These are phyloP conservation scores for Trichosanthes truncata DNA, from an alignment of 306 rosid genomes.

Conservation along the genomic window DNA sequence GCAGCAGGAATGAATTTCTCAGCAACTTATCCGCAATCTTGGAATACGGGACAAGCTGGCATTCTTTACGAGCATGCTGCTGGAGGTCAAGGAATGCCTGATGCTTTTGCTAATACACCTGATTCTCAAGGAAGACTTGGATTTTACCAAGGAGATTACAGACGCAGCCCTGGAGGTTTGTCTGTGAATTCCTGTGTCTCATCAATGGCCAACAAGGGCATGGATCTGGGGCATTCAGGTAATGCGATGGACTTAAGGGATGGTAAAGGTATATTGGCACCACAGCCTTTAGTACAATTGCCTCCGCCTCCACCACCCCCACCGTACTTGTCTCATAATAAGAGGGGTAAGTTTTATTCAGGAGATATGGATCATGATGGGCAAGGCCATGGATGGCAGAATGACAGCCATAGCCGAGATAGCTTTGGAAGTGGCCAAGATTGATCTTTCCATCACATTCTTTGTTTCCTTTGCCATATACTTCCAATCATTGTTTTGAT, in stretches of 20 bases:
- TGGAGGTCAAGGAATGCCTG: constrained; percentile 25
- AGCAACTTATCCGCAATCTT: constrained; percentile 51
- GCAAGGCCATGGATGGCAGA: constrained; percentile 58
- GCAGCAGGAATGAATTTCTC: constrained; percentile 41
- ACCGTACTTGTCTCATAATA: constrained; percentile 38
- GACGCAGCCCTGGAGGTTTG: constrained; percentile 25
- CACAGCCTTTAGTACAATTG: constrained; percentile 36
- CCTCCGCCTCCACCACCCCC: constrained; percentile 63
- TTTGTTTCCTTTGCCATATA: neutral
- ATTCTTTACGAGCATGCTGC: constrained; percentile 41
- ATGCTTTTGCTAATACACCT: constrained; percentile 22
- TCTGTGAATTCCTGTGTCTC: constrained; percentile 14
- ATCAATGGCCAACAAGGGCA: constrained; percentile 18
- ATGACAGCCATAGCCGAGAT: constrained; percentile 48
- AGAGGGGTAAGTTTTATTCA: constrained; percentile 41
- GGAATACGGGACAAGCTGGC: constrained; percentile 58
- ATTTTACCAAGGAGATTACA: constrained; percentile 34
- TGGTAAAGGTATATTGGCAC: constrained; percentile 57
- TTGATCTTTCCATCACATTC: neutral
- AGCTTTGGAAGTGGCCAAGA: constrained; percentile 46
- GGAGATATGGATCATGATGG: constrained; percentile 60
- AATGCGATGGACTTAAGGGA: constrained; percentile 62
- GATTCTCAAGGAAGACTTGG: constrained; percentile 34
- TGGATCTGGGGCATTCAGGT: constrained; percentile 41
- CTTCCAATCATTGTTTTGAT: neutral